A percentile compares a stretch with the other conserved stretches of the same genome.
phyloP scores from a whole-genome alignment of 495 filamentous ascomycete genomes.

The Symbiotaphrina buchneri region DNA sequence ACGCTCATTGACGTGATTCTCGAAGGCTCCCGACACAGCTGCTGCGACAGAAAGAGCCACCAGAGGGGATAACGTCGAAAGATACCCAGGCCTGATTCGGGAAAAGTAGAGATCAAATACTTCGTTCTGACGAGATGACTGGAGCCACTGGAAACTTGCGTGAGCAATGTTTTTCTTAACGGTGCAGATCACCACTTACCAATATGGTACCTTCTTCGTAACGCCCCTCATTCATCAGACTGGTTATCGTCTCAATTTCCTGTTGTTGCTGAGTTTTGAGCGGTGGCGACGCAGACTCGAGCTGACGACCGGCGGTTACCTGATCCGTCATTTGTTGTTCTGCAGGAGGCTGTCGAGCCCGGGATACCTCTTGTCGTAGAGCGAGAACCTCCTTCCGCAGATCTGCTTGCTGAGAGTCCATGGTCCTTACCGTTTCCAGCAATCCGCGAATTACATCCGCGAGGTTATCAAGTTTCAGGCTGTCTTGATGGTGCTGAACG shows the following conservation, averaged over 20 bases:
- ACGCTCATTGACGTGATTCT: slow-evolving; percentile 39
- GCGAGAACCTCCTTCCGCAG: slow-evolving; percentile 35
- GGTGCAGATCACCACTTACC: too few species aligned
- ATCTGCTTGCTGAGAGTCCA: slow-evolving; percentile 40
- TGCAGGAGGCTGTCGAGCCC: neutral
- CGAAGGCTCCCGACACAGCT: slow-evolving; percentile 49
- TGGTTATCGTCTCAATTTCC: slow-evolving; percentile 40
- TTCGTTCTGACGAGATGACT: slow-evolving; percentile 45
- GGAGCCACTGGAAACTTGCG: slow-evolving; percentile 67
- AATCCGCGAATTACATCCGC: slow-evolving; percentile 46
- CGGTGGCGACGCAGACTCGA: slow-evolving; percentile 13
- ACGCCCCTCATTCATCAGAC: slow-evolving; percentile 35
- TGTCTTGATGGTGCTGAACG: slow-evolving; percentile 43
- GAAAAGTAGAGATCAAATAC: slow-evolving; percentile 68
- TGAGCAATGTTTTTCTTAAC: neutral
- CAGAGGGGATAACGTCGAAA: slow-evolving; percentile 49
- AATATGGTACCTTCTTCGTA: slow-evolving; percentile 49
- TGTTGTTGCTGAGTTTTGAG: slow-evolving; percentile 35
- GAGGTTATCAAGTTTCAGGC: slow-evolving; percentile 65
- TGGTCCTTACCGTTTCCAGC: slow-evolving; percentile 44
- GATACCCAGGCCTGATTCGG: slow-evolving; percentile 45
- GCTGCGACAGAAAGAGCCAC: slow-evolving; percentile 67
- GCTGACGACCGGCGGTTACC: slow-evolving; percentile 18
- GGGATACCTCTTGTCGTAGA: neutral
- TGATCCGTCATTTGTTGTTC: neutral